Conservation (phyloP, 1,139 yeast species). For the Pichia norvegensis region DNA sequence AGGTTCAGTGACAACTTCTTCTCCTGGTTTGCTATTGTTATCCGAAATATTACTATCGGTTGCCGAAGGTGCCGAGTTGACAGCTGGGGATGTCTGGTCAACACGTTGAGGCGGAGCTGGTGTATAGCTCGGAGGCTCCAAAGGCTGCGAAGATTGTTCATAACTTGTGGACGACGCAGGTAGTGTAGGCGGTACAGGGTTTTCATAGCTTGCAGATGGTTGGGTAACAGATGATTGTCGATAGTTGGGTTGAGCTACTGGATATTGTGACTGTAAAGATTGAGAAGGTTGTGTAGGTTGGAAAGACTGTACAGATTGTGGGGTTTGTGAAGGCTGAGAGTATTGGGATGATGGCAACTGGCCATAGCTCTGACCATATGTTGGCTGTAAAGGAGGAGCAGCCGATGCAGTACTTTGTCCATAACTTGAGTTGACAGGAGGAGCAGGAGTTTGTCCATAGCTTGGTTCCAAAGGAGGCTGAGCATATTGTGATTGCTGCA, state of each 20-base stretch:
- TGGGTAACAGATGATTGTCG: no score
- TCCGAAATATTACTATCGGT: not conserved
- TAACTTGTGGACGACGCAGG: not conserved
- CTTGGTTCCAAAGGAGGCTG: not conserved
- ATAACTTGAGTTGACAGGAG: not conserved
- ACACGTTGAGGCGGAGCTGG: not conserved
- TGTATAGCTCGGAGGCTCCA: not conserved
- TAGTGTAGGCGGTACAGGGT: not conserved
- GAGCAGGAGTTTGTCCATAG: not conserved
- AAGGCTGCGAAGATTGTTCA: not conserved
- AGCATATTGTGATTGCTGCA: not conserved
- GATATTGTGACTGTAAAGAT: not conserved
- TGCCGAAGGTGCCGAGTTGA: not conserved
- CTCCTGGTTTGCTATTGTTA: conserved; percentile 4
- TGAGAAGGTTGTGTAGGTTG: not conserved
- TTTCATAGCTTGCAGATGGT: no score
- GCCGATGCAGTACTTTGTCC: not conserved
- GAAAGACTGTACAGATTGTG: not conserved
- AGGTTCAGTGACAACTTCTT: conserved; percentile 22
- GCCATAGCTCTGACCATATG: not conserved
- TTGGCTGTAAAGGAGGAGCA: not conserved
- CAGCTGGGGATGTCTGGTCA: not conserved
- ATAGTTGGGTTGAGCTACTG: not conserved
- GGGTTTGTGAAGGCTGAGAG: not conserved
- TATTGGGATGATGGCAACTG: no score